Base-by-base conservation (phyloP, 2,329 filamentous ascomycete genomes). In the Aureobasidium leucospermi region DNA sequence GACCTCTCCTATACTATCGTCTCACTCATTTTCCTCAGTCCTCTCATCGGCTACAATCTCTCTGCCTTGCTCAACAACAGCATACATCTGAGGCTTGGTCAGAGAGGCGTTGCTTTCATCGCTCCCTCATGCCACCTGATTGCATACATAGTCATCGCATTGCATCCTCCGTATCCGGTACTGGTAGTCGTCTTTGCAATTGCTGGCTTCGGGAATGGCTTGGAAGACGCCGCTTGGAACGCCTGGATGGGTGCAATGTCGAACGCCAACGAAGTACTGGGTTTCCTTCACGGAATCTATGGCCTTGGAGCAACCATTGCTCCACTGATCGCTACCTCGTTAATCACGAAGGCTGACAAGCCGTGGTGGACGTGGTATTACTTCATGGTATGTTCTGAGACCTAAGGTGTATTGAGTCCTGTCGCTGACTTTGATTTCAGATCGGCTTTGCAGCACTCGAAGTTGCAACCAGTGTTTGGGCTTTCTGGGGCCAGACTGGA, bases 321-420 rank as follows among this genome's bases (percentile, higher is more conserved):
- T 3, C 89, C 88, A 0, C 71, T 92, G 6, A 79, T 90, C 61
- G 87, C 88, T 1, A 90, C 89, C 0, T 80, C 81, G 4, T 85
- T 93, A 81, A 82, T 92, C 38, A 84, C 85, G 0, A 84, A 83
- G 63, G 83, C 75, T 0, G 65, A 74, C 4, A 68, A 86, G 53
- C 76, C 76, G 0, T 94, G 89, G 89, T 90, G 86, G 66, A 77
- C 77, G 10, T 92, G 87, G 71, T 93, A 89, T 72, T 90, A 90
- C 68, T 73, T 90, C 59, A 88, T 91, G 85, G 83, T 87, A 67
- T 31, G 58, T 53, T n/a, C 13, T 36, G 2, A 16, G 11, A 16
- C 1, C 10, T 1, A 8, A 2, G 19, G 29, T 11, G 15, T 5
- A 9, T 11, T 5, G 1, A 7, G 3, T 13, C 1, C 15, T 5